phyloP scores from a whole-genome alignment of 768 basidiomycete species.

The Tricholoma saponaceum region DNA sequence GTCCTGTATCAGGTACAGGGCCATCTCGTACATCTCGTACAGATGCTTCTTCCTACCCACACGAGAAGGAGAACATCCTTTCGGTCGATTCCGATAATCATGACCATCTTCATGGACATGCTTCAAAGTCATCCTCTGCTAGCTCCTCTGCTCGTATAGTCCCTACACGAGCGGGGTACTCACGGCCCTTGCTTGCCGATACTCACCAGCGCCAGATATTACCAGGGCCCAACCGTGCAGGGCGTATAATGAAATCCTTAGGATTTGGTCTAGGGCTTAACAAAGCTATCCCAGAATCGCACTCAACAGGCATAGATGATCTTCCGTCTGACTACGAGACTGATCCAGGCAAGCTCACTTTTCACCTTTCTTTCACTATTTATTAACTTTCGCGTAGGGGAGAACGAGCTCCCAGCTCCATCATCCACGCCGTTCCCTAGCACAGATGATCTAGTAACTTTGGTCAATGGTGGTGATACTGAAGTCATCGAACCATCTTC shows the following conservation, averaged over 20 bases:
- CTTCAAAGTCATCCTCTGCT: constrained; percentile 22
- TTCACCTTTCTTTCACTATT: not conserved
- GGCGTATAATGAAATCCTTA: constrained; percentile 41
- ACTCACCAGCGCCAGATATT: constrained; percentile 36
- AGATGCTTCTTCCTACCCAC: constrained; percentile 27
- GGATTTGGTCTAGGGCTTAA: constrained; percentile 13
- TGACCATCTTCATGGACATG: constrained; percentile 11
- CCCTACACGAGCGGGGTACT: constrained; percentile 11
- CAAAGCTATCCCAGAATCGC: constrained; percentile 11
- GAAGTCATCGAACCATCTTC: constrained; percentile 27
- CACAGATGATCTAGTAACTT: constrained; percentile 8
- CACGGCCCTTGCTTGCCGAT: constrained; percentile 24
- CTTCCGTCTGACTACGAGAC: constrained; percentile 28
- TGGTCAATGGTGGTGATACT: constrained; percentile 24
- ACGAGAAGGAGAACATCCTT: constrained; percentile 47
- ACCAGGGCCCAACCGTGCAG: constrained; percentile 43
- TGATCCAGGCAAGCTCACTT: constrained; percentile 30
- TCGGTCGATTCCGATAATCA: constrained; percentile 28
- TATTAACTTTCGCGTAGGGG: constrained; percentile 4
- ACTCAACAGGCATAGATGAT: constrained; percentile 38
- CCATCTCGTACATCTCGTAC: constrained; percentile 11
- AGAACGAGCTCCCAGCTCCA: constrained; percentile 13
- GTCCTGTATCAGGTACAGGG: constrained; percentile 3
- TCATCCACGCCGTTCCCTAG: constrained; percentile 20
- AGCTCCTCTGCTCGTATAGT: constrained; percentile 10